Evolutionary conservation across 768 basidiomycete species (phyloP), one percentile per base, ranked within the genome.

Genomic region (Infundibulicybe gibba): DNA sequence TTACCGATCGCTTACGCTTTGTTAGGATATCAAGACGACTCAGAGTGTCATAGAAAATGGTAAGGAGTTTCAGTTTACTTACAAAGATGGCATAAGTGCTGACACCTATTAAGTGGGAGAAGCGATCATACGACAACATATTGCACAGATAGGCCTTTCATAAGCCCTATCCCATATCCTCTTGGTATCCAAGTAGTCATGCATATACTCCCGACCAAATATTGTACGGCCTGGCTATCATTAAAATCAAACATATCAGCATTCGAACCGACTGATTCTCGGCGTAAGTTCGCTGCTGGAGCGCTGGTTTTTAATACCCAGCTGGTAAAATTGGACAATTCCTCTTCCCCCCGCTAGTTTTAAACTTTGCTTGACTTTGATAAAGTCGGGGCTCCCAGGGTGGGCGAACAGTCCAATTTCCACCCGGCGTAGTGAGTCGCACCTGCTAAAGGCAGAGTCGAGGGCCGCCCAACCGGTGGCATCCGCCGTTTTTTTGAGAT

Each of bases 21-120:
- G 10, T n/a, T 52, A 85, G 83, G 83, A 87, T 53, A 76, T 83
- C 48, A 74, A 77, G 54, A 81, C 83, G 4, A 85, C 83, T 12
- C 83, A 84, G 50, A 71, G 67, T 21, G 82, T 87, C 44, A 82
- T 87, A 48, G 68, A 77, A 13, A 79, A 77, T 53, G 80, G 83
- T 82, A 47, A 4, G 25, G 25, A n/a, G 25, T 25, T 25, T 25
- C 25, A 25, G 25, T 25, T 25, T 25, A 25, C 25, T 25, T 25
- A 25, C 25, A 25, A 8, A 25, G 8, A 25, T 25, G 25, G 25
- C 3, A 25, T 25, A 25, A 25, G 25, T 25, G 25, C 25, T 25
- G 25, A 25, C 8, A 25, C 25, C 25, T 3, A 33, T 44, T 4
- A 19, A 85, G 83, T 85, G 32, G 82, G 80, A 41, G 83, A 85